phyloP scores from a whole-genome alignment of 208 protist species.

The Strigomonas galati region DNA sequence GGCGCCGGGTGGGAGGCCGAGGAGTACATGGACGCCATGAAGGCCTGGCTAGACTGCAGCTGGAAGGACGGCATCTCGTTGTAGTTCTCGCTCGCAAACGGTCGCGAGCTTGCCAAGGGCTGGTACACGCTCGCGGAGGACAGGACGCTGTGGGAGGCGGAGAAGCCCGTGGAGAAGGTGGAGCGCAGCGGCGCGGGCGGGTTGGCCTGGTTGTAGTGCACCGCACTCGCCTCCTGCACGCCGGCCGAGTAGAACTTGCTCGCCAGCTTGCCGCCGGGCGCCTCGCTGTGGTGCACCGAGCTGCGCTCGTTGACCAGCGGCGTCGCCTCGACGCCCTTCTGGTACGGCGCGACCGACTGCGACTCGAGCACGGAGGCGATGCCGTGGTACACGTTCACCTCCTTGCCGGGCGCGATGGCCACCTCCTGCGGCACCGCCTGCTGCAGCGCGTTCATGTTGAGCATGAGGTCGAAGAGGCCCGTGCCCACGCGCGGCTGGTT shows the following conservation, averaged over 20 bases:
- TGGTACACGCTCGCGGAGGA: constrained; percentile 25
- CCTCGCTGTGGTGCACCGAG: constrained; percentile 31
- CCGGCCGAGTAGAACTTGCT: constrained; percentile 20
- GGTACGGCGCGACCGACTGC: constrained; percentile 26
- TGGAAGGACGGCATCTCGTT: constrained; percentile 69
- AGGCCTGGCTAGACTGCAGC: constrained; percentile 53
- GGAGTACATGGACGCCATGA: constrained; percentile 18
- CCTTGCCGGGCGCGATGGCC: constrained; percentile 64
- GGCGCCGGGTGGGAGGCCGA: constrained; percentile 22
- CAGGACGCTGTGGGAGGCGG: constrained; percentile 37
- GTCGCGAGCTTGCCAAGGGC: constrained; percentile 12
- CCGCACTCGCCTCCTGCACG: constrained; percentile 52
- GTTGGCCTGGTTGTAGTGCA: constrained; percentile 58
- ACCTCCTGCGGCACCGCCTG: constrained; percentile 78
- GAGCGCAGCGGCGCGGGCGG: constrained; percentile 4
- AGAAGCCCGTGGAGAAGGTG: constrained; percentile 1
- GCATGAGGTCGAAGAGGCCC: constrained; percentile 95
- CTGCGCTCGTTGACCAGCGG: constrained; percentile 72
- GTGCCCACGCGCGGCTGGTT: constrained; percentile 96
- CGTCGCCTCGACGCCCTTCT: constrained; percentile 48
- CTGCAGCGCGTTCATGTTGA: constrained; percentile 92
- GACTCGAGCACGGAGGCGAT: constrained; percentile 49
- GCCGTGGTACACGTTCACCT: constrained; percentile 80
- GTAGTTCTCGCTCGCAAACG: constrained; percentile 30
- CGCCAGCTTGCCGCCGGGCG: background rate